Base-by-base conservation (phyloP, 352 stramenopile species). In the Pythium aristosporum region DNA sequence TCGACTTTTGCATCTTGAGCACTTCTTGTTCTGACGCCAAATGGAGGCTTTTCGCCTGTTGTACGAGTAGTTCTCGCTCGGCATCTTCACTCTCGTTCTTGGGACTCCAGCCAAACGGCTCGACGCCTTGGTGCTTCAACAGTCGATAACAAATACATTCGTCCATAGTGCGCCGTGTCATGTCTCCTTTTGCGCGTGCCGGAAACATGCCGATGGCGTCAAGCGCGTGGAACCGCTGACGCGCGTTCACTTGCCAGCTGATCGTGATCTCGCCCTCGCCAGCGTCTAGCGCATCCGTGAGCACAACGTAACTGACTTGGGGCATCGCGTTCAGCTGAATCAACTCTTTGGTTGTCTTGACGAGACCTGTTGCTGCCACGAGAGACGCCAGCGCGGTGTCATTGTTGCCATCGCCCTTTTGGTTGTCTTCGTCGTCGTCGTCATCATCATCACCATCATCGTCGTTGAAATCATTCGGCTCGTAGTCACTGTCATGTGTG, bases 121-220 rank as follows among this genome's bases (percentile, higher is more conserved):
- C 25, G 2, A 59, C 72, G 5, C 42, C 60, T 21, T 48, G 61
- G 3, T 83, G 70, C 43, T 85, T 82, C 20, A 88, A 47, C 8
- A 83, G 59, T 10, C 79, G 73, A 30, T 83, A 88, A 57, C 79
- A 88, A 15, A 88, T 79, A 23, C 79, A 88, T 18, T 88, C 68
- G 13, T 85, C 71, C 76, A 88, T 85, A 2, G 71, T 77, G 2
- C 71, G 71, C 0, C 71, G 48, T 4, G 32, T 64, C 6, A 64
- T 37, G 39, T 82, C 77, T 2, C 72, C 75, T 0, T 71, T 41
- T 9, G 69, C 63, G 10, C 75, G 66, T 1, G 69, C 73, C 0
- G 75, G 73, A 57, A 88, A 88, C 76, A 88, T 86, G 3, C 76
- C 79, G 46, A 88, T 83, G 5, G 76, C 76, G 52, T 88, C 79